phyloP scores from a whole-genome alignment of 1,139 yeast genomes.

The Yamadazyma oceani region DNA sequence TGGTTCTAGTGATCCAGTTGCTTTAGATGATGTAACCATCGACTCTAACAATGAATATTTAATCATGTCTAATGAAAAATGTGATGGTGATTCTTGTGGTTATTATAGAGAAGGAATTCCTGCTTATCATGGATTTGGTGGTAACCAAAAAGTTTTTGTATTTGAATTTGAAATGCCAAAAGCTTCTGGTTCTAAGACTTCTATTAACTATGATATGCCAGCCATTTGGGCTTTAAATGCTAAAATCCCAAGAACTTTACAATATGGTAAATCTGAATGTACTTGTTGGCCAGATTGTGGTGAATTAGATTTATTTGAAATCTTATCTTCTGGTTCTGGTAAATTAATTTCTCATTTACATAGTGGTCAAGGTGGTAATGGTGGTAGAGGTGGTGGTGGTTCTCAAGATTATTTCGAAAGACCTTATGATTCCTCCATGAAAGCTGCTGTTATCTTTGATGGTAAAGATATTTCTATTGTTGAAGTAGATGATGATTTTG shows the following conservation, averaged over 20 bases:
- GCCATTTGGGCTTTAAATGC: constrained; percentile 80
- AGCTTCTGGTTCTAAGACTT: constrained; percentile 28
- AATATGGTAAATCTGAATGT: constrained; percentile 62
- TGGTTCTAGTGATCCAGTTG: constrained; percentile 60
- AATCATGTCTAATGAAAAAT: constrained; percentile 58
- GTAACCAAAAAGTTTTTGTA: constrained; percentile 63
- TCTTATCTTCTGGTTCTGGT: constrained; percentile 67
- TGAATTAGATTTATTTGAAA: constrained; percentile 79
- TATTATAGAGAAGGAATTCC: constrained; percentile 71
- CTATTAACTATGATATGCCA: constrained; percentile 61
- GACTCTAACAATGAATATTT: constrained; percentile 59
- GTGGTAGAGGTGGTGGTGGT: constrained; percentile 96
- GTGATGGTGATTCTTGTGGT: constrained; percentile 60
- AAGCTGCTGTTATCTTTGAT: constrained; percentile 84
- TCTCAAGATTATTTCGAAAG: constrained; percentile 82
- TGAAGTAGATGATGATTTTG: constrained; percentile 57
- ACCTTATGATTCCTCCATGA: constrained; percentile 75
- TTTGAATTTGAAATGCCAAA: constrained; percentile 71
- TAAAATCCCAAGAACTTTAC: constrained; percentile 76
- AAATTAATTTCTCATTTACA: constrained; percentile 83
- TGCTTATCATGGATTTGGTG: constrained; percentile 72
- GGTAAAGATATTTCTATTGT: constrained; percentile 58
- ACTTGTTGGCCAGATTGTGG: constrained; percentile 81
- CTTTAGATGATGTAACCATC: constrained; percentile 52
- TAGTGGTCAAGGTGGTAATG: constrained; percentile 73